Evolutionary conservation across 2,329 filamentous ascomycete genomes (phyloP).

Genomic region (Teratosphaeria gauchensis): DNA sequence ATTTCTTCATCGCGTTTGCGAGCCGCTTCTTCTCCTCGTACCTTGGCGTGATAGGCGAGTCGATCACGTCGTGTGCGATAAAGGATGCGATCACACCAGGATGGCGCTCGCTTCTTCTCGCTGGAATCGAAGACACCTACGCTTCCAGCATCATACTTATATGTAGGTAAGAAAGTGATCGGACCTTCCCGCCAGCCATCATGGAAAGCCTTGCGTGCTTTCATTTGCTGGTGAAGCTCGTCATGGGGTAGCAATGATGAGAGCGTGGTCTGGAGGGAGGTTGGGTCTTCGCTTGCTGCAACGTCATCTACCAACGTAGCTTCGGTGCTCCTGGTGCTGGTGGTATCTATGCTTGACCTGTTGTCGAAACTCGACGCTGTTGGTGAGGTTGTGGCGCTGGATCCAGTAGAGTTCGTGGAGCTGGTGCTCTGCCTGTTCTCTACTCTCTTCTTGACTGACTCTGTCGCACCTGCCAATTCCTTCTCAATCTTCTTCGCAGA

Average conservation of each 20-base stretch:
- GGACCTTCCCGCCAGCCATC: constrained; percentile 87
- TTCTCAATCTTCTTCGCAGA: constrained; percentile 27
- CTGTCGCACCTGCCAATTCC: constrained; percentile 21
- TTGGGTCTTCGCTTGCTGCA: constrained; percentile 60
- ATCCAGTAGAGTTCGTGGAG: constrained; percentile 1
- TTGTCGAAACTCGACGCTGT: not conserved
- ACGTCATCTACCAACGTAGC: constrained; percentile 19
- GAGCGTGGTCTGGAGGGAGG: constrained; percentile 79
- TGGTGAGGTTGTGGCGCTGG: not conserved
- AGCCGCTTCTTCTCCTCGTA: constrained; percentile 55
- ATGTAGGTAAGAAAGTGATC: constrained; percentile 84
- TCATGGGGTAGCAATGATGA: constrained; percentile 83
- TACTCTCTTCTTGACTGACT: constrained; percentile 12
- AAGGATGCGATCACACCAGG: constrained; percentile 93
- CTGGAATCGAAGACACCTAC: constrained; percentile 88
- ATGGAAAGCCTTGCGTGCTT: constrained; percentile 68
- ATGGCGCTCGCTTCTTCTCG: constrained; percentile 84
- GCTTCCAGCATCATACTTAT: constrained; percentile 96
- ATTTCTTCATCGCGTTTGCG: constrained; percentile 74
- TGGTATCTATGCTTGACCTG: not conserved
- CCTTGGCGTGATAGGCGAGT: constrained; percentile 53
- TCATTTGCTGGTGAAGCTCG: constrained; percentile 68
- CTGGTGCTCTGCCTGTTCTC: constrained; percentile 6
- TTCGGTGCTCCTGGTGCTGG: constrained; percentile 9
- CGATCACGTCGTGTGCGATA: constrained; percentile 69